Conservation (phyloP, 2,329 filamentous ascomycete genomes). For the Stagonosporopsis cucurbitacearum region DNA sequence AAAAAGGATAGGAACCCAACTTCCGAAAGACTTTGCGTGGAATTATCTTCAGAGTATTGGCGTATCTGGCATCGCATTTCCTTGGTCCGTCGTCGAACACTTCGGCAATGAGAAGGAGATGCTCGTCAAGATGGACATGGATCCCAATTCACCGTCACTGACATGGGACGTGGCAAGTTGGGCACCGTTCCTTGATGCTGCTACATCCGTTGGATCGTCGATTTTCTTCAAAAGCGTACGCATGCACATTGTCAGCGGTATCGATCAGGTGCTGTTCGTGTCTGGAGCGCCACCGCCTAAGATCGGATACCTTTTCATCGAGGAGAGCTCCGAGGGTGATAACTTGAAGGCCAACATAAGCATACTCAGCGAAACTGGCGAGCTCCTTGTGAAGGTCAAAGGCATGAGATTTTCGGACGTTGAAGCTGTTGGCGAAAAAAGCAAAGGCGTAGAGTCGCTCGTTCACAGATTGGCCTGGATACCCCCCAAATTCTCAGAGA, state of each 20-base stretch:
- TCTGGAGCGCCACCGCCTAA: slow-evolving; percentile 36
- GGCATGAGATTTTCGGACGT: slow-evolving; percentile 52
- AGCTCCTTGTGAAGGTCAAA: slow-evolving; percentile 41
- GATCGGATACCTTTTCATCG: slow-evolving; percentile 46
- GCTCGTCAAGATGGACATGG: slow-evolving; percentile 50
- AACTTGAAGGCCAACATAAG: slow-evolving; percentile 40
- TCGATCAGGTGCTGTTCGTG: slow-evolving; percentile 39
- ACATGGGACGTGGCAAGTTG: slow-evolving; percentile 44
- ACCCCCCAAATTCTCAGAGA: slow-evolving; percentile 43
- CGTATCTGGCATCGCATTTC: slow-evolving; percentile 52
- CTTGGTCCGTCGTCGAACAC: slow-evolving; percentile 52
- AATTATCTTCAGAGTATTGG: slow-evolving; percentile 51
- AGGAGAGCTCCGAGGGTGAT: slow-evolving; percentile 33
- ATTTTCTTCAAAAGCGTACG: slow-evolving; percentile 49
- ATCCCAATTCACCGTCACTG: slow-evolving; percentile 25
- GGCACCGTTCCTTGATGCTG: slow-evolving; percentile 53
- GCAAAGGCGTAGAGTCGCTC: slow-evolving; percentile 36
- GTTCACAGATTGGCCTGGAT: slow-evolving; percentile 51
- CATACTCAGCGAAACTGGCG: slow-evolving; percentile 37
- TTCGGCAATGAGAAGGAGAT: slow-evolving; percentile 50
- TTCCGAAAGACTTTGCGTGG: slow-evolving; percentile 46
- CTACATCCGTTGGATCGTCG: slow-evolving; percentile 52
- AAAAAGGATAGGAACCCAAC: slow-evolving; percentile 34
- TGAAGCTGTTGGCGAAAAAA: slow-evolving; percentile 41
- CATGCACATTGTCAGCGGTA: slow-evolving; percentile 49